Conservation (phyloP, 345 rosid species). For the Camelina neglecta region DNA sequence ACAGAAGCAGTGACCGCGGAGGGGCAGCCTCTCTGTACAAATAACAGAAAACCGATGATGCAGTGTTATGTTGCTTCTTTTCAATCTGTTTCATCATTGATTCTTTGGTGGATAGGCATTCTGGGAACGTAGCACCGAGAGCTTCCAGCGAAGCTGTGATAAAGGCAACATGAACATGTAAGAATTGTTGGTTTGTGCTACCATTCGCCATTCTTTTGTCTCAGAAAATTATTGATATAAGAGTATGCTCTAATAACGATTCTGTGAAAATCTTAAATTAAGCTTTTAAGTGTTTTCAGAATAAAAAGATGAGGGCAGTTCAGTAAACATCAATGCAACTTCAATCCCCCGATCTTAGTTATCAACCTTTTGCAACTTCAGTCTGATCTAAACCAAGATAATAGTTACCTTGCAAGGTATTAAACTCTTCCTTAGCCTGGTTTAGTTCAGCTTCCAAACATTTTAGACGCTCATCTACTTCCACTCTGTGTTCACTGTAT, state of each 20-base stretch:
- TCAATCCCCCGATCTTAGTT: not conserved
- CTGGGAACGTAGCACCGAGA: slow-evolving; percentile 22
- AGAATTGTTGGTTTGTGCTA: not conserved
- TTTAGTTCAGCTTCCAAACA: slow-evolving; percentile 33
- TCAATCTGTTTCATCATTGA: slow-evolving; percentile 50
- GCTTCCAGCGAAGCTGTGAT: slow-evolving; percentile 51
- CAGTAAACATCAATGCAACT: slow-evolving; percentile 11
- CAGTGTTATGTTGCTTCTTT: slow-evolving; percentile 46
- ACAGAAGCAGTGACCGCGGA: slow-evolving; percentile 29
- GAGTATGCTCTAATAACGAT: not conserved
- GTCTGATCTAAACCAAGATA: not conserved
- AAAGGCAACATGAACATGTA: not conserved
- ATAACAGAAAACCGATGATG: slow-evolving; percentile 53
- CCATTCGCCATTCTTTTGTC: not conserved
- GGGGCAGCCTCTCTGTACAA: slow-evolving; percentile 14
- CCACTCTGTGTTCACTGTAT: slow-evolving; percentile 34
- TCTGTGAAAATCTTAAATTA: not conserved
- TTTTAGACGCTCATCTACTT: slow-evolving; percentile 34
- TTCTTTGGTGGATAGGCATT: slow-evolving; percentile 46
- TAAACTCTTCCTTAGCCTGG: slow-evolving; percentile 39
- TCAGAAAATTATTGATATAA: not conserved
- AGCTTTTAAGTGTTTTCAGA: not conserved
- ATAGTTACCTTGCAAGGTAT: slow-evolving; percentile 53
- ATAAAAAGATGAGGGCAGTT: not conserved
- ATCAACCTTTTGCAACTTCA: not conserved